Base-by-base conservation (phyloP, 352 stramenopile species). In the Phytophthora agathidicida region DNA sequence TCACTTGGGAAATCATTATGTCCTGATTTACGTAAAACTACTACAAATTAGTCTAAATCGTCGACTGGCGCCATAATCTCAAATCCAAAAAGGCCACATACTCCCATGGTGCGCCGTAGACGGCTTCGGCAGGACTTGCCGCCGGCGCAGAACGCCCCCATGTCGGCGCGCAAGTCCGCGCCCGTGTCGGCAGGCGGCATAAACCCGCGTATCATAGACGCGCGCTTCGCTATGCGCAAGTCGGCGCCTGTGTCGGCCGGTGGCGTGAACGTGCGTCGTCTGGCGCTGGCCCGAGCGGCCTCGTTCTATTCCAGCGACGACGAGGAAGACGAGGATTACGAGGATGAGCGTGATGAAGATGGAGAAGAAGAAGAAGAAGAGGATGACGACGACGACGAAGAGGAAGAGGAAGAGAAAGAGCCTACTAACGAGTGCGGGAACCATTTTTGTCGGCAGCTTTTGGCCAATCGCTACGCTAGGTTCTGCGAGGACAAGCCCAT, bases 401-500 rank as follows among this genome's bases (percentile, higher is more conserved):
- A 59, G 10, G n/a, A 57, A 8, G 37, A 49, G 8, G 28, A 39
- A 3, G 41, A 47, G 26, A 26, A 48, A 16, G 22, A 46, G 27
- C 19, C 13, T 1, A 32, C 5, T n/a, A 67, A 73, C 31, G 31
- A 58, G 10, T 85, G 75, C 49, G 30, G 51, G 20, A 91, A 88
- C 35, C 81, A 74, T 19, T 89, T 89, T 58, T 91, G 81, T 35
- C 47, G 60, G n/a, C 32, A 64, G 16, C 10, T 19, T 33, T 49
- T 91, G 43, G 22, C 35, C 27, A 91, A 80, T 57, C 65, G 65
- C 20, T 66, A 70, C 28, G 58, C 65, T 7, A 49, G 41, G 23
- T 91, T 70, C 52, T 91, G 81, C 49, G 72, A 80, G 22, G 58
- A 74, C 28, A 78, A 67, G 32, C 23, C 52, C 22, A 59, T 83